These are phyloP conservation scores for Pluteus cervinus DNA, from an alignment of 768 basidiomycete genomes.

Conservation along the genomic window DNA sequence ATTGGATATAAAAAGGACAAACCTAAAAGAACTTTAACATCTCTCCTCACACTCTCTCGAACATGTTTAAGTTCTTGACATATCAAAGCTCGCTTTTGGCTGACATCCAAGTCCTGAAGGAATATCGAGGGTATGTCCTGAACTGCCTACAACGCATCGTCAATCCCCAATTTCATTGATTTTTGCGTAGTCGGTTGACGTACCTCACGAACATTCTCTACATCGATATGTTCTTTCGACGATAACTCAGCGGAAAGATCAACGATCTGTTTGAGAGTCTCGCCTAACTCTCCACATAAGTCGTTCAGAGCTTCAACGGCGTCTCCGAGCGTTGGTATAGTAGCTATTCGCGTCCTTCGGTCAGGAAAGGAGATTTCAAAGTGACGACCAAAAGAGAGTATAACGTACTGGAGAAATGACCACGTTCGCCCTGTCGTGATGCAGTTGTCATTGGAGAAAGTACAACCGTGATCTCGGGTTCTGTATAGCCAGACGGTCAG, in stretches of 20 bases:
- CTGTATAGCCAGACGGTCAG: conserved; percentile 22
- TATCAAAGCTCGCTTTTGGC: conserved; percentile 65
- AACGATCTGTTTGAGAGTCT: conserved; percentile 57
- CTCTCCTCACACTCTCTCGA: conserved; percentile 27
- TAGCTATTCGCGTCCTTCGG: conserved; percentile 36
- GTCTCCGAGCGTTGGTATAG: conserved; percentile 72
- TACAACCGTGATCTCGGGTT: conserved; percentile 67
- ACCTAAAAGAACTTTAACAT: conserved; percentile 56
- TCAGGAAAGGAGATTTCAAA: neutral
- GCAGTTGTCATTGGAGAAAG: conserved; percentile 61
- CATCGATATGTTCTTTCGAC: conserved; percentile 61
- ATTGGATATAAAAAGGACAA: conserved; percentile 13
- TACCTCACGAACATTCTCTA: conserved; percentile 71
- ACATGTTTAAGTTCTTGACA: conserved; percentile 53
- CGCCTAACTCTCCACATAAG: conserved; percentile 55
- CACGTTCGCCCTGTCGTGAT: conserved; percentile 51
- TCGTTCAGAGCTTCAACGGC: conserved; percentile 61
- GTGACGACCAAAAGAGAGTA: neutral
- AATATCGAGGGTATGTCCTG: conserved; percentile 44
- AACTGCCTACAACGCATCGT: conserved; percentile 35
- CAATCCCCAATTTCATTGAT: conserved; percentile 2
- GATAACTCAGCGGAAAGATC: conserved; percentile 67
- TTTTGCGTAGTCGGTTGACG: neutral
- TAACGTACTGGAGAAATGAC: conserved; percentile 53
- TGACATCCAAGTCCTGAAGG: conserved; percentile 61